phyloP scores from a whole-genome alignment of 345 rosid species.

The Camelina neglecta region DNA sequence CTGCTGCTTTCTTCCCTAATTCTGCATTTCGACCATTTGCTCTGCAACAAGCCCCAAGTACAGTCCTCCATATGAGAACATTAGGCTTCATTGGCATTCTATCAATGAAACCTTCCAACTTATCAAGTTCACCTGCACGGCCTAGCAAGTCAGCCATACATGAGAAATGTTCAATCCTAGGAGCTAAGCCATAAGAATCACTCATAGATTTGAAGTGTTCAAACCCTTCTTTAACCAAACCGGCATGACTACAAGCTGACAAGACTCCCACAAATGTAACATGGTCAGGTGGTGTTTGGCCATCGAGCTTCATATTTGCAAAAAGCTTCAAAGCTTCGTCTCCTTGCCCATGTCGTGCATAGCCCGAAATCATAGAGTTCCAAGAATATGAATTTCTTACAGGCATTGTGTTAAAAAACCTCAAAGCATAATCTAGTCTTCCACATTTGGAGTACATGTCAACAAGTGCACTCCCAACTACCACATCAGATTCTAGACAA shows the following conservation, averaged over 20 bases:
- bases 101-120: slow-evolving; percentile 68
- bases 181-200: slow-evolving; percentile 57
- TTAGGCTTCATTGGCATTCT: slow-evolving; percentile 79
- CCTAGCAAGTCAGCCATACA: slow-evolving; percentile 94
- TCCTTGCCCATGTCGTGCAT: slow-evolving; percentile 88
- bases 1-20: slow-evolving; percentile 76
- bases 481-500: slow-evolving; percentile 79
- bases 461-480: slow-evolving; percentile 87
- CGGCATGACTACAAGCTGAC: slow-evolving; percentile 93
- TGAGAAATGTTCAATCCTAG: slow-evolving; percentile 81
- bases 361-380: slow-evolving; percentile 94
- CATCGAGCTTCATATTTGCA: slow-evolving; percentile 62
- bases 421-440: slow-evolving; percentile 84
- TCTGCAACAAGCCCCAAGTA: slow-evolving; percentile 81
- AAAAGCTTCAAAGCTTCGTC: slow-evolving; percentile 71
- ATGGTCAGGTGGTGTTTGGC: slow-evolving; percentile 70
- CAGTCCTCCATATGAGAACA: slow-evolving; percentile 88
- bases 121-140: slow-evolving; percentile 80
- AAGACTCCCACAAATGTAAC: slow-evolving; percentile 93
- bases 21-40: slow-evolving; percentile 65
- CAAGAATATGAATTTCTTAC: slow-evolving; percentile 84
- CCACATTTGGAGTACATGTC: slow-evolving; percentile 99
- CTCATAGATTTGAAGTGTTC: slow-evolving; percentile 75
- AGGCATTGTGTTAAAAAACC: slow-evolving; percentile 72
- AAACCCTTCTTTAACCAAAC: slow-evolving; percentile 80